Evolutionary conservation across 495 filamentous ascomycete genomes (phyloP), one percentile per base, ranked within the genome.

Genomic region (Tricharina praecox): DNA sequence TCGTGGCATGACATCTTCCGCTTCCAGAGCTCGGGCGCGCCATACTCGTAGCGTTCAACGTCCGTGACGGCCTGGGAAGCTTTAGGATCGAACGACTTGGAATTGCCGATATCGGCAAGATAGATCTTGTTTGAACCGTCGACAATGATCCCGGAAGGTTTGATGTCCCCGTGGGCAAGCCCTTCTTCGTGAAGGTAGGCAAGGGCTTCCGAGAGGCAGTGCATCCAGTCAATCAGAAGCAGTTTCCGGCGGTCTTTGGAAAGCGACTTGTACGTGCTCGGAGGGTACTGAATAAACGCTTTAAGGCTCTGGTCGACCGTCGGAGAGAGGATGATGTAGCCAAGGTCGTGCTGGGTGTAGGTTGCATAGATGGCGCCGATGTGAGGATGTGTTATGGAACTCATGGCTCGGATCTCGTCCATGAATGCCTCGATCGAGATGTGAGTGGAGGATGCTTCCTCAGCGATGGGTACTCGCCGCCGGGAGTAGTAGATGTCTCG

Each of bases 11-110:
- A 41, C 5, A 55, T 39, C 4, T 48, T 52, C 33, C 58, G 54
- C 25, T 62, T 62, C 74, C 79, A 82, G 45, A 79, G 72, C 57
- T 96, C 88, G 2, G 88, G 87, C 1, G 88, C 77, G 1, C 80
- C 79, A 55, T 93, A 90, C 51, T 92, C 80, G 65, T 94, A 94
- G 26, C 72, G 70, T 58, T 96, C 88, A 26, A 78, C 77, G 51
- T 87, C 83, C 26, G 71, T 56, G 64, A 73, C 62, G 38, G 65
- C n/a, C n/a, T n/a, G n/a, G n/a, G n/a, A n/a, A n/a, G n/a, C 59
- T 45, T 68, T 59, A 52, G 71, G 53, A 51, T 66, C 70, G 62
- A 66, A 76, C 58, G 23, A 74, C 66, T 63, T 76, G 66, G 62
- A 82, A 8, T 70, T 74, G 38, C 78, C 75, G 54, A 75, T 81